These are phyloP conservation scores for Marasmius fiardii DNA, from an alignment of 1,284 basidiomycete genomes.

Conservation along the genomic window DNA sequence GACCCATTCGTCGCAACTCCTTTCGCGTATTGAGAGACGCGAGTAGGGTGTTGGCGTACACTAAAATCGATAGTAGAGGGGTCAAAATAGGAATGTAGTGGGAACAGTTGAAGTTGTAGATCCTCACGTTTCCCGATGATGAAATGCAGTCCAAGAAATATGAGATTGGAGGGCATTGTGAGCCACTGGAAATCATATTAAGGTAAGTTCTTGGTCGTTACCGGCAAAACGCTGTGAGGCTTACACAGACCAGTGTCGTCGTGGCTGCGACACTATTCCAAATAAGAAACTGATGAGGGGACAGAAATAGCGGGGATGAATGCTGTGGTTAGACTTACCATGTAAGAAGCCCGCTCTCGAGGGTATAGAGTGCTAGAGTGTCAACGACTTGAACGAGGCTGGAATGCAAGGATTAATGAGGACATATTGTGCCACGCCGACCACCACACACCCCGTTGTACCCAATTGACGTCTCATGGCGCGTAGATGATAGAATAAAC, in stretches of 20 bases:
- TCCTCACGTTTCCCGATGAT: conserved; percentile 19
- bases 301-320: not conserved
- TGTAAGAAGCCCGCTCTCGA: conserved; percentile 51
- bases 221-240: conserved; percentile 15
- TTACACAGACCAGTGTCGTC: conserved; percentile 41
- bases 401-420: not conserved
- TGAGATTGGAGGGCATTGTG: conserved; percentile 16
- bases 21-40: conserved; percentile 13
- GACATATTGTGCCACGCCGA: not conserved
- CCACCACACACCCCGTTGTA: conserved; percentile 12
- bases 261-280: conserved; percentile 33
- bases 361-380: conserved; percentile 46
- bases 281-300: not conserved
- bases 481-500: conserved; percentile 41
- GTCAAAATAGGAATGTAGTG: not conserved
- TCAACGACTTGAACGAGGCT: conserved; percentile 51
- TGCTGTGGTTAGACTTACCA: conserved; percentile 26
- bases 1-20: conserved; percentile 7
- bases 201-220: too few relatives aligned
- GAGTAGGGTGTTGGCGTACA: conserved; percentile 14
- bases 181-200: conserved; percentile 19
- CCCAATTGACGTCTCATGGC: conserved; percentile 25
- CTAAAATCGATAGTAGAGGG: not conserved
- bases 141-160: conserved; percentile 21
- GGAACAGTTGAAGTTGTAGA: not conserved